Base-by-base conservation (phyloP, 2,329 filamentous ascomycete species). In the Delphinella strobiligena region DNA sequence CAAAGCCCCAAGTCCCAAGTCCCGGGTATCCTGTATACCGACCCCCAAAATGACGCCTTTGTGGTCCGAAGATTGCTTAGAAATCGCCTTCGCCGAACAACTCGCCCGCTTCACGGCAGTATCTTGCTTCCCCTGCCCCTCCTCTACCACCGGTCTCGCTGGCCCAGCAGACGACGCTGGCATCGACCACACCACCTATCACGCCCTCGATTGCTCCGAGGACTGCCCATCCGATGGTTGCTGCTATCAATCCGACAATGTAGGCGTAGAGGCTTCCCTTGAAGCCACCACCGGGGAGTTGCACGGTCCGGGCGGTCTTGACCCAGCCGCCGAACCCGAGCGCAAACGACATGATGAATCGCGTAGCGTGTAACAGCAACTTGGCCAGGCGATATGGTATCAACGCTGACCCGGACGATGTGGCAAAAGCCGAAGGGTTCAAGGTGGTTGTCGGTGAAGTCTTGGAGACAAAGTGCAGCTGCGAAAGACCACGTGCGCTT, bases 241-340 rank as follows among this genome's bases (percentile, higher is more conserved):
- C 86, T 12, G 91, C 91, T 49, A 96, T 81, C 46, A 98, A 61
- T 8, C 88, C 91, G 16, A 98, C 85, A 2, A 96, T 75, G 54
- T 96, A 98, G 2, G 89, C 91, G 58, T 98, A 98, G 17, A 91
- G 70, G 51, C 86, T 94, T 7, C 91, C 91, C 34, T 75, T 75
- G 40, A 64, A 35, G 41, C 60, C 51, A 41, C 56, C 52, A 67
- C 71, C 41, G 63, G 56, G 67, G 15, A 91, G 67, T 37, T 72
- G 68, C 3, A 95, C 67, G 60, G 82, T 80, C 46, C 85, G 79
- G 9, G 91, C 88, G 27, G 88, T 93, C 34, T 85, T 82, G 7
- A 96, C 85, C 91, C 91, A 98, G n/a, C 86, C 89, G 3, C 84
- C 88, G 53, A 96, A 93, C 1, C 89, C 89, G 19, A 98, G 74